Evolutionary conservation across 1,284 basidiomycete species (phyloP), one percentile per base, ranked within the genome.

Genomic region (Vanrija pseudolonga): DNA sequence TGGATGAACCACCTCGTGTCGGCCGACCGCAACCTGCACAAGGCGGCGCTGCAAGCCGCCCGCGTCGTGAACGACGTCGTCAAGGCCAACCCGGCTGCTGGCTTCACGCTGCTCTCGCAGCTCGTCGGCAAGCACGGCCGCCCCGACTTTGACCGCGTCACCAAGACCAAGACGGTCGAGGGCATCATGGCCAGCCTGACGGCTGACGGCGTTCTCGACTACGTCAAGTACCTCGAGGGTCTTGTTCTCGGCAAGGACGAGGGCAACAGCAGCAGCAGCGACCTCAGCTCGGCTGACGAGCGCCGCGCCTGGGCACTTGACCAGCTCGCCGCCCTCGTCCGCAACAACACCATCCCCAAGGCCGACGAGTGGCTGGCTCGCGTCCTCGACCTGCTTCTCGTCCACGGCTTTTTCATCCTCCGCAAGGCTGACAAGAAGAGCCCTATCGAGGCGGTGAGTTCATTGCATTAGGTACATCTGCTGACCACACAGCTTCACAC

Each of bases 1-100:
- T 95, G 93, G 89, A 94, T 96, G 63, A 96, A 95, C 73, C 92
- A 98, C 70, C 82, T 98, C 19, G 87, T 90, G 0, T 87, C 88
- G 52, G 81, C 83, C 51, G 92, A 97, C 73, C 83, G 93, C 51
- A 86, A 92, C 71, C 78, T 97, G 32, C 90, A 97, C 79, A 92
- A 90, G 74, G 86, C 88, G 22, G 91, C 93, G 2, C 81, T 82
- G 52, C 84, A 88, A 69, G 85, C 89, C 66, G 90, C 84, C 3
- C 82, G 83, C 43, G 85, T 87, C 62, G 84, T 96, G 17, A 87
- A 89, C 65, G 78, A 81, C 7, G 82, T 88, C 43, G 89, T 90
- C 43, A 83, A 87, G 71, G 79, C 82, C 42, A 85, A 90, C 65
- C 89, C 92, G 0, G 83, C 84, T 14, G 81, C 88, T 40, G 93